Evolutionary conservation across 169 alveolate species (phyloP), one percentile per base, ranked within the genome.

Genomic region (Cryptosporidium viatorum): DNA sequence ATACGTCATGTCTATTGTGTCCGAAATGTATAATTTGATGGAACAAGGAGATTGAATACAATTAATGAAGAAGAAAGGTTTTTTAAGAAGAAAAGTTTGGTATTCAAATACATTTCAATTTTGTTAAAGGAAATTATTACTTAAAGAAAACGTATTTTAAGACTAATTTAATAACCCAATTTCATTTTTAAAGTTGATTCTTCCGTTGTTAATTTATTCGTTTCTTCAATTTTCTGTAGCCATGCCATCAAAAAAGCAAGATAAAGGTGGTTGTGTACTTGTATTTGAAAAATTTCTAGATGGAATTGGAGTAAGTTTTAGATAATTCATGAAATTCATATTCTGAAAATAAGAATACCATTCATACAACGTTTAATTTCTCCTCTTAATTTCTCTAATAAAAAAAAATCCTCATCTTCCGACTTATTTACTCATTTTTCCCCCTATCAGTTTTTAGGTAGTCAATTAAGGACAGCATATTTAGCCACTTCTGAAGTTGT

Each of bases 221-320:
- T 37, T 31, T 26, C 7, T 33, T 18, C 0, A 7, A 35, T 3
- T 35, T 35, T 31, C 18, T 14, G 18, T 29, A 16, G 41, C 33
- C 33, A 69, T 59, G 70, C 70, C 86, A 18, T 73, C 86, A 26
- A 73, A 73, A 39, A 43, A 55, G 37, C 71, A 80, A 29, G 65
- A 67, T 18, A 80, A 62, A 65, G 89, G 89, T 2, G 68, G 75
- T n/a, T 80, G 89, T 80, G 89, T 59, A 41, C 16, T 80, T 41
- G 89, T 65, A 37, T 80, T 80, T 23, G 89, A 80, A 33, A 80
- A 59, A 26, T 18, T 80, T 23, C 62, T 80, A 16, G 68, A 80
- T 67, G 75, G 73, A 35, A 33, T 80, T 26, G 89, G 89, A 37
- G 89, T 80, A 80, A 80, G 89, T 80, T 80, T 37, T 43, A 21